These are phyloP conservation scores for Eleusine coracana DNA, from an alignment of 176 grass and related monocot genomes.

Conservation along the genomic window DNA sequence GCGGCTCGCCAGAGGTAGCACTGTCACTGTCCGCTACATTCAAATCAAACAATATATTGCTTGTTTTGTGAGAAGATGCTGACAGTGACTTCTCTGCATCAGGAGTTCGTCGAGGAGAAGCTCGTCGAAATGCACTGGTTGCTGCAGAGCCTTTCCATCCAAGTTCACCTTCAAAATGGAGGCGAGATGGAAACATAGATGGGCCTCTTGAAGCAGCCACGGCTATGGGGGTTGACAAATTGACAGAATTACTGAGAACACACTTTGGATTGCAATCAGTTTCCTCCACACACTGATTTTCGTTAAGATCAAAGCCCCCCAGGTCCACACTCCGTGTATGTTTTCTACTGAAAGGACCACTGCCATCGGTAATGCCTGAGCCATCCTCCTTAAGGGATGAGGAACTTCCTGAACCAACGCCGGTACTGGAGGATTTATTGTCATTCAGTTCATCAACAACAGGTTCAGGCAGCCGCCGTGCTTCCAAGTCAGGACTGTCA, in stretches of 20 bases:
- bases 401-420: conserved; percentile 49
- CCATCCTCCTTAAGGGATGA: conserved; percentile 65
- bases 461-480: conserved; percentile 26
- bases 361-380: conserved; percentile 68
- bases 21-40: conserved; percentile 56
- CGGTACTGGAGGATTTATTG: conserved; percentile 48
- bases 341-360: conserved; percentile 47
- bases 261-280: conserved; percentile 46
- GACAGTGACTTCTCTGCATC: conserved; percentile 43
- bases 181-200: conserved; percentile 53
- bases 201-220: conserved; percentile 69
- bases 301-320: conserved; percentile 64
- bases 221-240: conserved; percentile 64
- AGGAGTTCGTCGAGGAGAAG: conserved; percentile 48
- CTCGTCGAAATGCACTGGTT: conserved; percentile 74
- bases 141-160: conserved; percentile 87
- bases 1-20: conserved; percentile 43
- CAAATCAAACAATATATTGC: conserved; percentile 52
- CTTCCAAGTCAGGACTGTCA: conserved; percentile 51
- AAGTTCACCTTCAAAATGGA: conserved; percentile 62
- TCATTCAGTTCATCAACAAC: conserved; percentile 30
- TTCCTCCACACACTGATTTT: conserved; percentile 52
- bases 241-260: conserved; percentile 36
- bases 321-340: conserved; percentile 32
- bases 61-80: conserved; percentile 53